These are phyloP conservation scores for Aspergillus haitiensis DNA, from an alignment of 495 filamentous ascomycete genomes.

Conservation along the genomic window DNA sequence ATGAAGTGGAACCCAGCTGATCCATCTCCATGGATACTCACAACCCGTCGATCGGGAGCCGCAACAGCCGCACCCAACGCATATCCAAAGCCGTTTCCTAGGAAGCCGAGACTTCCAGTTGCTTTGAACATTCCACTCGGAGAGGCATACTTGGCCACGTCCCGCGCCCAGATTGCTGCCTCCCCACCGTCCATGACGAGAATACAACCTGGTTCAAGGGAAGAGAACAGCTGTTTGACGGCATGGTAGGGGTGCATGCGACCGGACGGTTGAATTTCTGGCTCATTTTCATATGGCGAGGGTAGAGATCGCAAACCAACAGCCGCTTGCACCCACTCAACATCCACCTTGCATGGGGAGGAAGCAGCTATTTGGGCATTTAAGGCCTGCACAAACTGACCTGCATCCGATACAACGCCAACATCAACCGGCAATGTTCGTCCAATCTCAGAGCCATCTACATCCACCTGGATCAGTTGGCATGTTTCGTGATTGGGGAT, in stretches of 20 bases:
- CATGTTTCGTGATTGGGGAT: slow-evolving; percentile 27
- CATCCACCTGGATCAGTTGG: slow-evolving; percentile 30
- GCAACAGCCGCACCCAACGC: slow-evolving; percentile 29
- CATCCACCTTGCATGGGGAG: slow-evolving; percentile 11
- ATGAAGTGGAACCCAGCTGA: slow-evolving; percentile 33
- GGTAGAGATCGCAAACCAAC: slow-evolving; percentile 19
- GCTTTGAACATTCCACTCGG: slow-evolving; percentile 25
- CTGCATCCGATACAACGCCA: slow-evolving; percentile 29
- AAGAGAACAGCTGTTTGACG: slow-evolving; percentile 23
- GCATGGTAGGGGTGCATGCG: slow-evolving; percentile 33
- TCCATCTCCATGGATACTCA: slow-evolving; percentile 32
- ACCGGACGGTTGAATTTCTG: slow-evolving; percentile 13
- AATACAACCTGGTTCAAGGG: slow-evolving; percentile 28
- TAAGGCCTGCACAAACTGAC: slow-evolving; percentile 22
- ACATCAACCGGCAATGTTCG: slow-evolving; percentile 27
- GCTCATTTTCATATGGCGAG: slow-evolving; percentile 25
- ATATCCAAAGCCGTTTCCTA: slow-evolving; percentile 33
- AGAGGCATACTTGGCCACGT: slow-evolving; percentile 14
- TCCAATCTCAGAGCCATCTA: slow-evolving; percentile 29
- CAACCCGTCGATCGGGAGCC: slow-evolving; percentile 24
- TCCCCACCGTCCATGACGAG: slow-evolving; percentile 34
- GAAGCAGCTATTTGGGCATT: slow-evolving; percentile 11
- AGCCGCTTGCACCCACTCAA: slow-evolving; percentile 22
- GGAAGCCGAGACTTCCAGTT: slow-evolving; percentile 29
- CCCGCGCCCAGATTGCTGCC: slow-evolving; percentile 23